Percentiles rank a stretch among this genome's conserved stretches.
phyloP scores from a whole-genome alignment of 108 stramenopile species.

The Cyclotella sp. region DNA sequence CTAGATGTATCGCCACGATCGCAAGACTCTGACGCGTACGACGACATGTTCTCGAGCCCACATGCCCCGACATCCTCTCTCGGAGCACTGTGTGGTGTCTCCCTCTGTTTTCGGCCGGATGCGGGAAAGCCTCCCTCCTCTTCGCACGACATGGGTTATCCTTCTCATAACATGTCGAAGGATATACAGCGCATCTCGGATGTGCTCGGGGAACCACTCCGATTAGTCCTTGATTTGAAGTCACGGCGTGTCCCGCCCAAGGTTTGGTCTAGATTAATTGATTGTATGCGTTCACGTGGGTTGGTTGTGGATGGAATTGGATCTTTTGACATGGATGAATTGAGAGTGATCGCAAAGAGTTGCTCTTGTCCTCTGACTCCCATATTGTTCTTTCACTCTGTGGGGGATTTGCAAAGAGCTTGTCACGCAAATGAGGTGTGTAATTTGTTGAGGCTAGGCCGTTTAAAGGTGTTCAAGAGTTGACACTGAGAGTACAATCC shows the following conservation, averaged over 20 bases:
- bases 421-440: conserved; percentile 66
- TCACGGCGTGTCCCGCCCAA: conserved; percentile 57
- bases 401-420: conserved; percentile 70
- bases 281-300: conserved; percentile 49
- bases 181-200: conserved; percentile 47
- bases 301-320: conserved; percentile 62
- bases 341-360: conserved; percentile 50
- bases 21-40: conserved; percentile 31
- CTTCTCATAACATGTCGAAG: conserved; percentile 51
- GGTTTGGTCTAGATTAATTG: conserved; percentile 65
- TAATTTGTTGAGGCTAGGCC: neutral
- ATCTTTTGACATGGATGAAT: conserved; percentile 64
- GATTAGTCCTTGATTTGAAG: conserved; percentile 64
- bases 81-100: conserved; percentile 47
- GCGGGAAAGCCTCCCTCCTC: neutral
- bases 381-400: conserved; percentile 66
- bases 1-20: conserved; percentile 9
- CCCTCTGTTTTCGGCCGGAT: conserved; percentile 49
- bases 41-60: conserved; percentile 42
- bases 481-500: too few species aligned
- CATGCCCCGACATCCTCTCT: conserved; percentile 6
- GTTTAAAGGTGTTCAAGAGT: too few species aligned
- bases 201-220: conserved; percentile 50
- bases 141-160: conserved; percentile 1
- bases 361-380: conserved; percentile 46